Evolutionary conservation across 1,139 yeast genomes (phyloP), one percentile per base, ranked within the genome.

Genomic region (Hyphopichia fennica): DNA sequence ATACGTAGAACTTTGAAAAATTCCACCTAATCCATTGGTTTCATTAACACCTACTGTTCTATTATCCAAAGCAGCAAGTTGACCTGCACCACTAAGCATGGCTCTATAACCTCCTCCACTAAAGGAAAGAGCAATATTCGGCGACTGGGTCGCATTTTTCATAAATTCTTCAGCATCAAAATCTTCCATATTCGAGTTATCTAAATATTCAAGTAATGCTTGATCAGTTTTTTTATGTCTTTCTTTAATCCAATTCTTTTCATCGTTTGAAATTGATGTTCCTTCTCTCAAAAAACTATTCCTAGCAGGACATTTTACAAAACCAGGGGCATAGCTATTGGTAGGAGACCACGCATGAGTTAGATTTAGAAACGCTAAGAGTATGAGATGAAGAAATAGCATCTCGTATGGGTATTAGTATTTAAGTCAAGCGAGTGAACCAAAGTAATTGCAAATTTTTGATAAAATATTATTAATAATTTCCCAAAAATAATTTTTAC

Each of bases 101-200:
- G 96, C 96, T 45, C 97, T 77, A 64, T 87, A 89, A 3, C 96
- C 95, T 54, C 97, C 97, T 33, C 97, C 97, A 5, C 93, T 82
- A 57, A 87, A 85, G 3, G 96, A 90, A 17, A 89, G 57, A 3
- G 85, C 96, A 41, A 88, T 72, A 39, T 67, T 73, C 42, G 78
- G 70, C 46, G 61, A 67, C 53, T 43, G 65, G 58, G 56, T 51
- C 11, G 54, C 50, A 44, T 50, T 44, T 18, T 63, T 57, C 45
- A 84, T 52, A 52, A 80, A 82, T 2, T 57, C 52, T 16, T 63
- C 66, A 2, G 80, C 76, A 51, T 82, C 78, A 48, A 85, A 82
- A 53, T 79, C 84, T 5, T 78, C 65, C 53, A 85, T 56, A 42
- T 82, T 79, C 4, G 87, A 79, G 17, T 77, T 68, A 9, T 71